Percentiles rank a stretch among this genome's conserved stretches.
Conservation (phyloP, 306 rosid species). For the Cucumis cinereus region DNA sequence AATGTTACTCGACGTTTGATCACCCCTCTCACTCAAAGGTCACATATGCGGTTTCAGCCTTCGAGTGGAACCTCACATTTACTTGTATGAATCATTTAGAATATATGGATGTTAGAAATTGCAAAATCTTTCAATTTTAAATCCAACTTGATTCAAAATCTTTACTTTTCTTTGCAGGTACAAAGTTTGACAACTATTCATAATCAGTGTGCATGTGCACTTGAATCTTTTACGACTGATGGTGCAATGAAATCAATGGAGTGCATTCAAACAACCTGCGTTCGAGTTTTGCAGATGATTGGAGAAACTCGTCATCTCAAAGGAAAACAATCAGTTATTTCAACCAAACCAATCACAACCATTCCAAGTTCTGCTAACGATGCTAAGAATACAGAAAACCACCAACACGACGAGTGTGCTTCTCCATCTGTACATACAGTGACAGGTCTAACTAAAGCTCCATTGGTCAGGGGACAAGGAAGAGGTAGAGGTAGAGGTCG, state of each 20-base stretch:
- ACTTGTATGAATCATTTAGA: neutral
- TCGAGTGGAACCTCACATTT: constrained; percentile 14
- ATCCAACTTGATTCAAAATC: neutral
- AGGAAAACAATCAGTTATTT: neutral
- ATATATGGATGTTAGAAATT: neutral
- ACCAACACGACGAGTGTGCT: neutral
- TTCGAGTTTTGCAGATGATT: constrained; percentile 11
- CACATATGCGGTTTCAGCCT: constrained; percentile 20
- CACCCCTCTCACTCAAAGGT: constrained; percentile 15
- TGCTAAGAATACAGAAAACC: neutral
- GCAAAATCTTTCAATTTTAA: neutral
- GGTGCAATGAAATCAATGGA: constrained; percentile 1
- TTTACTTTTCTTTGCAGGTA: neutral
- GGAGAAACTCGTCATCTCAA: constrained; percentile 16
- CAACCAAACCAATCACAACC: neutral
- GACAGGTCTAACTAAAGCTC: neutral
- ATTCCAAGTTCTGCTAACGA: neutral
- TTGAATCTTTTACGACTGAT: constrained; percentile 1
- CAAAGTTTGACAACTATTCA: constrained; percentile 16
- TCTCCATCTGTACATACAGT: neutral
- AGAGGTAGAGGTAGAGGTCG: neutral
- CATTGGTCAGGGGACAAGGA: neutral
- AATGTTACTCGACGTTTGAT: constrained; percentile 12
- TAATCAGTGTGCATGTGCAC: constrained; percentile 11
- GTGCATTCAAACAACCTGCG: constrained; percentile 11